phyloP scores from a whole-genome alignment of 2,329 filamentous ascomycete genomes.

The Emericellopsis cladophorae region DNA sequence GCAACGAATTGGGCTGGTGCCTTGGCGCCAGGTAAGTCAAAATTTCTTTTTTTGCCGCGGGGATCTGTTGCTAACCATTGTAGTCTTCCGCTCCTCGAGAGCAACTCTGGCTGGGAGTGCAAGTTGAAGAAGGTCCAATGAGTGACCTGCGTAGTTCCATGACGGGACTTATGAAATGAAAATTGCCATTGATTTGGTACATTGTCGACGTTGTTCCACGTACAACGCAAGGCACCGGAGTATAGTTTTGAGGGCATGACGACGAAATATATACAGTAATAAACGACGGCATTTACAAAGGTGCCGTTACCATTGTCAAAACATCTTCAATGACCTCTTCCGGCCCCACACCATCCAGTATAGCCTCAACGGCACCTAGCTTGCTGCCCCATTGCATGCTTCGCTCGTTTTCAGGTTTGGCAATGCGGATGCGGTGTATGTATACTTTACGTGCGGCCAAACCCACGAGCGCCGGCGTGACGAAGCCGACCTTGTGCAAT shows the following conservation, averaged over 20 bases:
- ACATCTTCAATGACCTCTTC: slow-evolving; percentile 56
- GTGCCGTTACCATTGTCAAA: slow-evolving; percentile 41
- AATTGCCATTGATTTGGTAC: background rate
- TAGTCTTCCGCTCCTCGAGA: slow-evolving; percentile 71
- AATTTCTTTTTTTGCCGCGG: background rate
- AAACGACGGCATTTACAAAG: slow-evolving; percentile 20
- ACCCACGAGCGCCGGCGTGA: slow-evolving; percentile 71
- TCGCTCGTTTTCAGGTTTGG: slow-evolving; percentile 58
- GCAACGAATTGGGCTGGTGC: slow-evolving; percentile 95
- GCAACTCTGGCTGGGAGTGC: slow-evolving; percentile 82
- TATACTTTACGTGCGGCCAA: slow-evolving; percentile 82
- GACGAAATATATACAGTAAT: slow-evolving; percentile 14
- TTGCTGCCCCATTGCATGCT: slow-evolving; percentile 92
- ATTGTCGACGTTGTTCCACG: background rate
- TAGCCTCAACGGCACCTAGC: slow-evolving; percentile 49
- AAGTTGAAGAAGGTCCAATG: slow-evolving; percentile 57
- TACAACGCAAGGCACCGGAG: background rate
- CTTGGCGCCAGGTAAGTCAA: slow-evolving; percentile 75
- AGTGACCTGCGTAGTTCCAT: background rate
- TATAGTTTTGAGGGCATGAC: background rate
- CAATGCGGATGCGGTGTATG: slow-evolving; percentile 66
- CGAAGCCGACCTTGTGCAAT: slow-evolving; percentile 67
- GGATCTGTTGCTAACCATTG: slow-evolving; percentile 20
- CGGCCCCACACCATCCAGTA: slow-evolving; percentile 49
- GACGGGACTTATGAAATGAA: background rate